Percentiles rank a stretch among this genome's conserved stretches.
These are phyloP conservation scores for Chlamydomonas schloesseri DNA, from an alignment of 139 green algal species.

Conservation along the genomic window DNA sequence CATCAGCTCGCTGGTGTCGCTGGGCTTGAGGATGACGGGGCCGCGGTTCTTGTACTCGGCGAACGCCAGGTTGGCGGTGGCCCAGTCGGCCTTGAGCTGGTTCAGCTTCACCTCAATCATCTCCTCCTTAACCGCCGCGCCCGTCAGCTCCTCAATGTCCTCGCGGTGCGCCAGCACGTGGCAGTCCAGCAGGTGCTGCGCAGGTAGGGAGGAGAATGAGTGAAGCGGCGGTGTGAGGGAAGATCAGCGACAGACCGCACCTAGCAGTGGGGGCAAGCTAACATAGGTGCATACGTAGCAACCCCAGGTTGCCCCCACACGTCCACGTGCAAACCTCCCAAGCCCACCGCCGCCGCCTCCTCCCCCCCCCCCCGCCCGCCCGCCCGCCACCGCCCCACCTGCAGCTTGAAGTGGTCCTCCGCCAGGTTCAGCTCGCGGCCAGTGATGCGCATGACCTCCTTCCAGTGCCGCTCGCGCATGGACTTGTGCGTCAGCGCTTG, in stretches of 20 bases:
- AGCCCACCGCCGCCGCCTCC: neutral
- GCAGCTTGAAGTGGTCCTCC: constrained; percentile 92
- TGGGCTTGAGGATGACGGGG: constrained; percentile 88
- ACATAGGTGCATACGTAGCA: no score
- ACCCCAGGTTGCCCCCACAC: no score
- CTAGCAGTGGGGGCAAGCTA: no score
- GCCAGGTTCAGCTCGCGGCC: constrained; percentile 83
- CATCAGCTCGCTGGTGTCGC: constrained; percentile 92
- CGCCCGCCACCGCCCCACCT: neutral
- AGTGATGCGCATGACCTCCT: constrained; percentile 84
- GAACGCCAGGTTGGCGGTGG: constrained; percentile 88
- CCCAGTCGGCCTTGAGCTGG: constrained; percentile 73
- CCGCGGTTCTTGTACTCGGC: constrained; percentile 93
- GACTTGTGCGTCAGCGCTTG: constrained; percentile 80
- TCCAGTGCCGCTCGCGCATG: constrained; percentile 89
- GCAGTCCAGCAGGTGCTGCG: constrained; percentile 88
- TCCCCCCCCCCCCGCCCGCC: neutral
- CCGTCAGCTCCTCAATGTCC: constrained; percentile 91
- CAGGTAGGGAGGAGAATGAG: neutral
- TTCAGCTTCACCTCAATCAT: constrained; percentile 89
- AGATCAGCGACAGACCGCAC: no score
- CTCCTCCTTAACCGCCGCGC: constrained; percentile 91
- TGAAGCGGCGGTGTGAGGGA: no score
- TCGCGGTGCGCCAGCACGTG: constrained; percentile 81
- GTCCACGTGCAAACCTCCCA: no score